phyloP scores from a whole-genome alignment of 805 yeast species.

The Schwanniomyces sp. region DNA sequence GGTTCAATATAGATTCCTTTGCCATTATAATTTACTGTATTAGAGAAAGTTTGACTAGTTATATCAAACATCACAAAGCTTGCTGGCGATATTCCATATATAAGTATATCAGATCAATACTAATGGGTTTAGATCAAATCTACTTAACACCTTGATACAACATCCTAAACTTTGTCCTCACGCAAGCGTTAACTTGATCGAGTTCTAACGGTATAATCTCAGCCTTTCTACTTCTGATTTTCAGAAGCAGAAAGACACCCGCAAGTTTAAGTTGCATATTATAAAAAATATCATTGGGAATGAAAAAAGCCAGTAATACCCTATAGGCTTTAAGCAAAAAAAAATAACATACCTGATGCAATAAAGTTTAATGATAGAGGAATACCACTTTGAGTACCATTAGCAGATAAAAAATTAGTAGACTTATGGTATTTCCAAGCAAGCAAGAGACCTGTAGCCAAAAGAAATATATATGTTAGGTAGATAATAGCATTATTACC shows the following conservation, averaged over 20 bases:
- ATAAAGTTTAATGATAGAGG: constrained; percentile 86
- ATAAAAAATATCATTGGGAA: background rate
- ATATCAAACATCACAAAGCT: too few species aligned
- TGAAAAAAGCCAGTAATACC: background rate
- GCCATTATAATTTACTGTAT: background rate
- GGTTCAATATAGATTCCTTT: background rate
- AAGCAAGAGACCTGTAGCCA: constrained; percentile 38
- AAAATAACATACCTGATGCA: constrained; percentile 74
- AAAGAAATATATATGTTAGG: constrained; percentile 37
- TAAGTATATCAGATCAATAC: background rate
- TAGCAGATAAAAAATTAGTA: constrained; percentile 67
- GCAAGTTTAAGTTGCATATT: constrained; percentile 15
- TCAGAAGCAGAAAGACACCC: constrained; percentile 29
- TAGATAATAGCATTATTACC: constrained; percentile 47
- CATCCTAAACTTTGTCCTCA: constrained; percentile 34
- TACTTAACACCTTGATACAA: background rate
- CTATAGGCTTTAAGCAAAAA: background rate
- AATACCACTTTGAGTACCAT: constrained; percentile 75
- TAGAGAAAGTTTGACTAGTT: too few species aligned
- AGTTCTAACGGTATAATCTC: constrained; percentile 44
- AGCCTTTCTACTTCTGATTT: constrained; percentile 22
- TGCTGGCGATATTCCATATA: too few species aligned
- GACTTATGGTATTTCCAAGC: constrained; percentile 59
- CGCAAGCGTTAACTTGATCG: constrained; percentile 47
- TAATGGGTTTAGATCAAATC: background rate